These are phyloP conservation scores for Sporisorium reilianum DNA, from an alignment of 1,284 basidiomycete species.

Conservation along the genomic window DNA sequence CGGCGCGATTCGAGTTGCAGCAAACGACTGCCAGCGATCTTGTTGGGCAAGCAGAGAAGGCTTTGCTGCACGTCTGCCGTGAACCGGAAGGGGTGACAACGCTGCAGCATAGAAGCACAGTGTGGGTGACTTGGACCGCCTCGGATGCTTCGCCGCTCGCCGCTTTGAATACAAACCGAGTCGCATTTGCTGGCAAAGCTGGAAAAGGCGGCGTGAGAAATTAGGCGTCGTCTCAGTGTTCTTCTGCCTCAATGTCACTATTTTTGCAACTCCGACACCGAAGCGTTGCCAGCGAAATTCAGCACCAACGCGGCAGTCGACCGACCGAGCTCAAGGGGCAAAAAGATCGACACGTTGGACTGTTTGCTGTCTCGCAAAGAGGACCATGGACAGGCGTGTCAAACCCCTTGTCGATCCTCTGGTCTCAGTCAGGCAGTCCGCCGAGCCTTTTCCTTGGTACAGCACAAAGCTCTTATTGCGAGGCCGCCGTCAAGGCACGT, in stretches of 20 bases:
- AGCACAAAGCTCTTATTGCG: too few relatives aligned
- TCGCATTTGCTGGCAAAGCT: neutral
- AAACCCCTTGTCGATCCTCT: neutral
- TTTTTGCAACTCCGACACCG: constrained; percentile 10
- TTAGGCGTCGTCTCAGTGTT: neutral
- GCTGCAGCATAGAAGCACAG: neutral
- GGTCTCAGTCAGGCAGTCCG: neutral
- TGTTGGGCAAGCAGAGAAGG: neutral
- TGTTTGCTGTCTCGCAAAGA: constrained; percentile 1
- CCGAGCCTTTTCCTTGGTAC: neutral
- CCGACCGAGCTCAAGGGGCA: neutral
- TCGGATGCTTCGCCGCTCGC: neutral
- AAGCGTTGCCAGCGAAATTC: neutral
- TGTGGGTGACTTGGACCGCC: neutral
- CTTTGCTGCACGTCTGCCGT: too few relatives aligned
- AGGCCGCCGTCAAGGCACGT: neutral
- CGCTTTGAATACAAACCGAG: constrained; percentile 1
- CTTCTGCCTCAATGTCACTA: neutral
- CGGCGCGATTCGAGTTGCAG: too few relatives aligned
- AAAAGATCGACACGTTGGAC: too few relatives aligned
- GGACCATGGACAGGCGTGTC: too few relatives aligned
- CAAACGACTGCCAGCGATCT: too few relatives aligned
- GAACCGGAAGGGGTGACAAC: neutral
- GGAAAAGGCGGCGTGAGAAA: neutral
- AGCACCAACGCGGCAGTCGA: neutral